These are phyloP conservation scores for Antrodiella citrinella DNA, from an alignment of 768 basidiomycete species.

Conservation along the genomic window DNA sequence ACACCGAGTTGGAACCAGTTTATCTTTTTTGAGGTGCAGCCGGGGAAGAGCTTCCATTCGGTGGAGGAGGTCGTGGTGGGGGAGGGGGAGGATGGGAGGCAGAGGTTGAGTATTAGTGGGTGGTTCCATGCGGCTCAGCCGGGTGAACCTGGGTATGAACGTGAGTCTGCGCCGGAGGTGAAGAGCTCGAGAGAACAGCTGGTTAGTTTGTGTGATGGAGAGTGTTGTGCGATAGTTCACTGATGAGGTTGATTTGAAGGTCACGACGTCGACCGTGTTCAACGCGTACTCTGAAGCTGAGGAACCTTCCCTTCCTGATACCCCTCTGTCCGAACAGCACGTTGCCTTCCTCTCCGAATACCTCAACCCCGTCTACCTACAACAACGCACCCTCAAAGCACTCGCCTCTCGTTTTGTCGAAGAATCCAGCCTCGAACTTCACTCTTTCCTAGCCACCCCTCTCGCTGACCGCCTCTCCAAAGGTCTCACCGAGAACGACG, in stretches of 20 bases:
- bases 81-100: slow-evolving; percentile 58
- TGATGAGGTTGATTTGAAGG: too few species aligned
- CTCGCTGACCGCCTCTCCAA: slow-evolving; percentile 62
- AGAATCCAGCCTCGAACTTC: slow-evolving; percentile 84
- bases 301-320: slow-evolving; percentile 42
- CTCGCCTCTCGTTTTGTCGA: slow-evolving; percentile 75
- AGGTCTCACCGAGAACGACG: slow-evolving; percentile 57
- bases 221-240: neutral
- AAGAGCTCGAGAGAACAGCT: slow-evolving; percentile 91
- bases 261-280: slow-evolving; percentile 56
- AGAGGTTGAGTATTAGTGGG: slow-evolving; percentile 84
- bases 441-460: slow-evolving; percentile 69
- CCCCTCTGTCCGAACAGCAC: slow-evolving; percentile 48
- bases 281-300: slow-evolving; percentile 32
- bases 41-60: slow-evolving; percentile 91
- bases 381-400: slow-evolving; percentile 69
- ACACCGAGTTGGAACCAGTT: slow-evolving; percentile 86
- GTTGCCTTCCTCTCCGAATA: slow-evolving; percentile 71
- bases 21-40: slow-evolving; percentile 87
- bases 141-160: slow-evolving; percentile 81
- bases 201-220: too few species aligned
- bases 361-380: slow-evolving; percentile 87
- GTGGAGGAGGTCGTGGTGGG: slow-evolving; percentile 95
- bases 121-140: slow-evolving; percentile 95
- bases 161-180: slow-evolving; percentile 36